Conservation (phyloP, 306 rosid species). For the Prunus dulcis region DNA sequence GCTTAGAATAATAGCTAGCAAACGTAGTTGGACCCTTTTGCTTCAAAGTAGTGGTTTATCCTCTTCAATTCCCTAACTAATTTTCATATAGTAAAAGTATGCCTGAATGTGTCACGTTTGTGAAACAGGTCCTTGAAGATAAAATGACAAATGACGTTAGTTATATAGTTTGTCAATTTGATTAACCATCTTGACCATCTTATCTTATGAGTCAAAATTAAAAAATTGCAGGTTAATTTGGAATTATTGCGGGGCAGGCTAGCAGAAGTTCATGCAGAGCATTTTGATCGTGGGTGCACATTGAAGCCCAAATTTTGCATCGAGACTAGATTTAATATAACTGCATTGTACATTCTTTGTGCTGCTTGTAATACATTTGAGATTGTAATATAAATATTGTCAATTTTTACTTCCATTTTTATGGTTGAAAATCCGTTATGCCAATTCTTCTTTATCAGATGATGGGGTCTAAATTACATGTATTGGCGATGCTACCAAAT, state of each 20-base stretch:
- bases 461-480: too few relatives aligned
- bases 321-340: conserved; percentile 61
- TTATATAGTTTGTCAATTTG: not conserved
- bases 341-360: conserved; percentile 70
- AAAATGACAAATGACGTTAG: not conserved
- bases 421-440: not conserved
- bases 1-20: too few relatives aligned
- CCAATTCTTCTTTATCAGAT: too few relatives aligned
- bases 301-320: conserved; percentile 64
- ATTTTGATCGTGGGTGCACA: conserved; percentile 70
- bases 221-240: conserved; percentile 49
- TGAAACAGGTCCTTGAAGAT: not conserved
- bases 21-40: too few relatives aligned
- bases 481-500: too few relatives aligned
- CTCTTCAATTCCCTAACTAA: too few relatives aligned
- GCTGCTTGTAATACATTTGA: conserved; percentile 66
- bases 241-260: conserved; percentile 59
- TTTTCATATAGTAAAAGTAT: not conserved
- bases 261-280: conserved; percentile 65
- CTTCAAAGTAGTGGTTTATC: too few relatives aligned
- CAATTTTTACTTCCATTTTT: not conserved
- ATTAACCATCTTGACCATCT: not conserved
- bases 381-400: conserved; percentile 44
- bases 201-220: not conserved
- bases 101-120: not conserved